Percentiles rank a stretch among this genome's conserved stretches.
Conservation (phyloP, 345 rosid genomes). For the Gossypium raimondii region DNA sequence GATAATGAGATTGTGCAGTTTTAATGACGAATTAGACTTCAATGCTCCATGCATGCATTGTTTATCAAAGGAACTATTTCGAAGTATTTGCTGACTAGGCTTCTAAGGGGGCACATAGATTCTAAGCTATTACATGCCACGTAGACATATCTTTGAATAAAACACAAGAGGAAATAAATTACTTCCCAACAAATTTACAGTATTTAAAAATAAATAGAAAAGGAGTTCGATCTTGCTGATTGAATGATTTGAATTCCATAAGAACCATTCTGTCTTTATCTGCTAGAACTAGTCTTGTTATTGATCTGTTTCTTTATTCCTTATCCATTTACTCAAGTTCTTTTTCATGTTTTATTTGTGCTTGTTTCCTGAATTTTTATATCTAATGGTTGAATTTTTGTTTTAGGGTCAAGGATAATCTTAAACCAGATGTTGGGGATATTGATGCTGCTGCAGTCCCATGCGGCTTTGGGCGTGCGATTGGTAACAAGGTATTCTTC, state of each 20-base stretch:
- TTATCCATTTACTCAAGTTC: neutral
- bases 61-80: neutral
- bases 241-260: neutral
- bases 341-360: neutral
- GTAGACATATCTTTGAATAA: neutral
- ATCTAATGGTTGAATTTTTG: constrained; percentile 15
- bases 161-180: neutral
- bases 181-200: neutral
- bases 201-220: neutral
- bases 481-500: constrained; percentile 68
- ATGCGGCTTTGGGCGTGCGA: constrained; percentile 79
- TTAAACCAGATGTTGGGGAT: constrained; percentile 66
- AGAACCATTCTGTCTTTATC: neutral
- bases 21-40: neutral
- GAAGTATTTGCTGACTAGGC: neutral
- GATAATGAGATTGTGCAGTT: neutral
- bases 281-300: neutral
- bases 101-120: neutral
- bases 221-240: neutral
- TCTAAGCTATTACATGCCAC: neutral
- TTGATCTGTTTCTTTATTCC: neutral
- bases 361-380: neutral
- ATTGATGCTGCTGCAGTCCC: constrained; percentile 85
- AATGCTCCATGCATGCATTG: constrained; percentile 2
- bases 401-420: constrained; percentile 61